Evolutionary conservation across 2,329 filamentous ascomycete genomes (phyloP).

Genomic region (Alternaria postmessia): DNA sequence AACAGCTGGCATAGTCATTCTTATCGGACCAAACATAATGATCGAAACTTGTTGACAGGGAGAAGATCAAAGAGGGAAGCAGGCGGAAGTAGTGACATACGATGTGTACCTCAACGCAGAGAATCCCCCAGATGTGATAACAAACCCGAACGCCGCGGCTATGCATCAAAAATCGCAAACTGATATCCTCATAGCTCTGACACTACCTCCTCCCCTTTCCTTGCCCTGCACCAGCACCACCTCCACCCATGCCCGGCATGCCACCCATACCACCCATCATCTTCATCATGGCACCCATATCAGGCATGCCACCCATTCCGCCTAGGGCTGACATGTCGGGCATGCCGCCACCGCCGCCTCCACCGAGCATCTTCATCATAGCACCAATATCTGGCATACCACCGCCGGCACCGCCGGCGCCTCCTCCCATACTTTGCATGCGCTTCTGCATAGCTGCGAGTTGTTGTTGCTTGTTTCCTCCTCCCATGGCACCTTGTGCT

Average conservation of each 20-base stretch:
- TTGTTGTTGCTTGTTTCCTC: slow-evolving; percentile 90
- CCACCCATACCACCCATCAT: slow-evolving; percentile 48
- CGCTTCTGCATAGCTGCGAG: slow-evolving; percentile 97
- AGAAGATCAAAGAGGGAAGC: not conserved
- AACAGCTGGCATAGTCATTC: not conserved
- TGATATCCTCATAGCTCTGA: slow-evolving; percentile 2
- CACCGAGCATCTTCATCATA: slow-evolving; percentile 91
- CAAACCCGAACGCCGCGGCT: slow-evolving; percentile 17
- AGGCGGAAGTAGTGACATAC: slow-evolving; percentile 2
- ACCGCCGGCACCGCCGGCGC: slow-evolving; percentile 62
- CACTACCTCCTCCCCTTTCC: slow-evolving; percentile 35
- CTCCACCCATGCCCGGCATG: slow-evolving; percentile 42
- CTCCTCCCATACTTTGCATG: slow-evolving; percentile 86
- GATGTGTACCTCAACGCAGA: not conserved
- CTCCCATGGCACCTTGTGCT: slow-evolving; percentile 88
- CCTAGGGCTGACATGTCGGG: slow-evolving; percentile 68
- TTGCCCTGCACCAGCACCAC: slow-evolving; percentile 24
- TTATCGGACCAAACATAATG: not conserved
- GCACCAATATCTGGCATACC: slow-evolving; percentile 81
- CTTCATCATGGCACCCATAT: slow-evolving; percentile 48
- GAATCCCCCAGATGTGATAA: slow-evolving; percentile 3
- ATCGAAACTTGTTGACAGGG: not conserved
- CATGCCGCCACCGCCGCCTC: slow-evolving; percentile 69
- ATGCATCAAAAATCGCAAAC: slow-evolving; percentile 15
- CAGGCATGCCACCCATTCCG: slow-evolving; percentile 62